Conservation (phyloP, 176 grass and related monocot genomes). For the Dactylis glomerata region DNA sequence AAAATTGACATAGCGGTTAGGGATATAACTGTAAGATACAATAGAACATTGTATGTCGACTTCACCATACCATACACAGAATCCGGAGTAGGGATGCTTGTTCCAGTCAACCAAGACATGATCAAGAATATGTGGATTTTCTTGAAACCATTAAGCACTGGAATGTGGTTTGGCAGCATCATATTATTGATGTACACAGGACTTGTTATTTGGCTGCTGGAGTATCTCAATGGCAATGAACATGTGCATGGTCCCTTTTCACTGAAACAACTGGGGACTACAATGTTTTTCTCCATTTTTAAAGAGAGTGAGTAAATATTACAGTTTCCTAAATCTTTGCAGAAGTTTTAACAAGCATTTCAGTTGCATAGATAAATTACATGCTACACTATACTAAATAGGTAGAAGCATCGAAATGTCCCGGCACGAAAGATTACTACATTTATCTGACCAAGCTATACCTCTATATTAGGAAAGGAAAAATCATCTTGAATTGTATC, state of each 20-base stretch:
- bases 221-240: conserved; percentile 4
- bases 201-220: conserved; percentile 38
- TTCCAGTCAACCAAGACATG: conserved; percentile 13
- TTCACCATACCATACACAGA: conserved; percentile 56
- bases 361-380: background rate
- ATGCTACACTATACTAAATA: background rate
- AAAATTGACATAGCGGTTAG: conserved; percentile 34
- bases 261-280: conserved; percentile 13
- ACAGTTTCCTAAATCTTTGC: background rate
- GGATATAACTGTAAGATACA: conserved; percentile 41
- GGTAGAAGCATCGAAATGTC: background rate
- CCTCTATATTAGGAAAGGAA: background rate
- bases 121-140: conserved; percentile 40
- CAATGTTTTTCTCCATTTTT: conserved; percentile 21
- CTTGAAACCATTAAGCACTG: conserved; percentile 27
- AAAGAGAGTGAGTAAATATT: conserved; percentile 29
- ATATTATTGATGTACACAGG: conserved; percentile 48
- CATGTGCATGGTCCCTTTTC: background rate
- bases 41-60: conserved; percentile 42
- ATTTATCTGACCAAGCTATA: background rate
- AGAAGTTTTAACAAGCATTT: background rate
- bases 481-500: too few relatives aligned
- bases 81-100: conserved; percentile 46
- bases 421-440: background rate
- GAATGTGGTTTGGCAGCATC: conserved; percentile 33